A percentile compares a stretch with the other conserved stretches of the same genome.
phyloP scores from a whole-genome alignment of 371 early-diverging fungal genomes.

The Gilbertella persicaria region DNA sequence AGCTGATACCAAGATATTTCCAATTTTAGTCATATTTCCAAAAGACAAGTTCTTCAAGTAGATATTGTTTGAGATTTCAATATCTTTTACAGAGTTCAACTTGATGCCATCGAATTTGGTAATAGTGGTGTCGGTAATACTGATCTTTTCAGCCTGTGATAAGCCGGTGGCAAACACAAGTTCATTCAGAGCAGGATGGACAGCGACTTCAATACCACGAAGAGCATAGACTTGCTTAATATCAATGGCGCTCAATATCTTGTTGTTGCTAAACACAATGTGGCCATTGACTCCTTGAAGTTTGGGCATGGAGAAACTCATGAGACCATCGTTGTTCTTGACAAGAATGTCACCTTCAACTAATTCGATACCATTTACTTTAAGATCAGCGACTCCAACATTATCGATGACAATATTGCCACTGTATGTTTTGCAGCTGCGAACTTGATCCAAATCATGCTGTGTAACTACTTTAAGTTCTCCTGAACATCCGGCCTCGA shows the following conservation, averaged over 20 bases:
- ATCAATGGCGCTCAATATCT: constrained; percentile 30
- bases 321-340: constrained; percentile 39
- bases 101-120: constrained; percentile 45
- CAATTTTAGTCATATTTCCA: constrained; percentile 28
- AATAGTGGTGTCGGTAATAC: constrained; percentile 45
- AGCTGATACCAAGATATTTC: constrained; percentile 40
- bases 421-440: constrained; percentile 40
- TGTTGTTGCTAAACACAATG: constrained; percentile 48
- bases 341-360: constrained; percentile 48
- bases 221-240: constrained; percentile 36
- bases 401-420: constrained; percentile 44
- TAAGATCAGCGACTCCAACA: constrained; percentile 18
- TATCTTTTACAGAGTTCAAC: constrained; percentile 26
- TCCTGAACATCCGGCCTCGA: constrained; percentile 27
- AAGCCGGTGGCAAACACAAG: constrained; percentile 44
- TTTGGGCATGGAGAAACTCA: constrained; percentile 30
- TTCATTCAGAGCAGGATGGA: constrained; percentile 43
- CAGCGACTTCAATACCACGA: constrained; percentile 38
- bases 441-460: constrained; percentile 42
- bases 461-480: constrained; percentile 34
- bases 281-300: constrained; percentile 48
- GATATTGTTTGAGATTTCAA: constrained; percentile 54
- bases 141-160: constrained; percentile 33
- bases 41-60: constrained; percentile 45
- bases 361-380: constrained; percentile 32